A percentile compares a stretch with the other conserved stretches of the same genome.
phyloP scores from a whole-genome alignment of 176 grass and related monocot genomes.

The Avena sativa region DNA sequence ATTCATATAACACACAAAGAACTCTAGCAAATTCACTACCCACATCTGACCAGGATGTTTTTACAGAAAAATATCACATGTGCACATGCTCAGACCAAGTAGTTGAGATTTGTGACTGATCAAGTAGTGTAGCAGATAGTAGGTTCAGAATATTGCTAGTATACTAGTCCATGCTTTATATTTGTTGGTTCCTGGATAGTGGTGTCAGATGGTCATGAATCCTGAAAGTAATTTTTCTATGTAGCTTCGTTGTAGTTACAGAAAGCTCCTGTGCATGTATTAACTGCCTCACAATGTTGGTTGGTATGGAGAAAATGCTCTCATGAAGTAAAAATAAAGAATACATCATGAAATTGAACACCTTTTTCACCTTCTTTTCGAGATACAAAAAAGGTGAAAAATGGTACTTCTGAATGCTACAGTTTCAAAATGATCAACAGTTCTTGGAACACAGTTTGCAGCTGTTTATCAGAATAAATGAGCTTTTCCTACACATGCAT shows the following conservation, averaged over 20 bases:
- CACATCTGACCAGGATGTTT: background rate
- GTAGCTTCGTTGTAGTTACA: background rate
- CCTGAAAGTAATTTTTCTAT: background rate
- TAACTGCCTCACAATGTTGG: conserved; percentile 20
- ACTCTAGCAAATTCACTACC: no score
- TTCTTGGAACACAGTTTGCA: conserved; percentile 15
- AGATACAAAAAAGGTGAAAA: background rate
- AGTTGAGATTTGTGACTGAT: conserved; percentile 35
- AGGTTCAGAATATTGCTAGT: conserved; percentile 38
- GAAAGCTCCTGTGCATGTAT: background rate
- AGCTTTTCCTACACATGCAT: background rate
- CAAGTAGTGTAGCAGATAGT: conserved; percentile 35
- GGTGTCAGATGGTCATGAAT: conserved; percentile 23
- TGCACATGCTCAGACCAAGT: conserved; percentile 14
- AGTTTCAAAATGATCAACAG: background rate
- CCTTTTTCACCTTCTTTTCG: background rate
- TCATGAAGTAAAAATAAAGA: background rate
- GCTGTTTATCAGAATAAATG: background rate
- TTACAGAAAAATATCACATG: conserved; percentile 32
- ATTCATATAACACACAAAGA: no score
- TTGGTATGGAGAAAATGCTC: background rate
- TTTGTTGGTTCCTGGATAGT: conserved; percentile 24
- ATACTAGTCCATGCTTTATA: conserved; percentile 17
- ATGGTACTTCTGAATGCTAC: background rate
- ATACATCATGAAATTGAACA: background rate